Base-by-base conservation (phyloP, 257 asterid genomes). In the Avicennia marina region DNA sequence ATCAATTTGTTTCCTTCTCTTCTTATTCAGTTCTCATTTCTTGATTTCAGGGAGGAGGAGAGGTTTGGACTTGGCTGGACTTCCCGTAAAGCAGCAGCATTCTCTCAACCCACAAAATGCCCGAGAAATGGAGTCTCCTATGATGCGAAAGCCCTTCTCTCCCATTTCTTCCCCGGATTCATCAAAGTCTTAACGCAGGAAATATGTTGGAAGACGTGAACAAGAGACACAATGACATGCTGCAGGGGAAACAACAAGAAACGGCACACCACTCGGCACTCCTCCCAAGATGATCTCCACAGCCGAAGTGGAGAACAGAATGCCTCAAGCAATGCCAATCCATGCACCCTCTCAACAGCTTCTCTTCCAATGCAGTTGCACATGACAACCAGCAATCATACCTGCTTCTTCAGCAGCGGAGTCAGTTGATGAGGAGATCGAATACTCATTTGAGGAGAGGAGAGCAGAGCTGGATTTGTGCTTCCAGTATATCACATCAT, bases 371-470 rank as follows among this genome's bases (percentile, higher is more conserved):
- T 93, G 97, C 94, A 78, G 70, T n/a, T n/a, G n/a, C n/a, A n/a
- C n/a, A n/a, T n/a, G n/a, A n/a, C n/a, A n/a, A n/a, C 73, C 84
- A 39, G 87, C 77, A 54, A n/a, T 72, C 15, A 84, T 95, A 1
- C 94, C 95, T 0, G 81, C 79, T 41, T 52, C 67, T 12, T 5
- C 13, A 8, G 12, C 41, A 4, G 12, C 41, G 2, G 41, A 7
- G n/a, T n/a, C 33, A 29, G 5, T 65, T 47, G 2, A 74, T 45
- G 85, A 76, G 62, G 89, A 76, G 73, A 78, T 80, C 3, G 96
- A 90, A 39, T 90, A 86, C 71, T 87, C 95, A 0, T 90, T 86
- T 1, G 98, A 90, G 75, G 98, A 90, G 74, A 77, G 79, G 39
- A 72, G 96, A n/a, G n/a, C n/a, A n/a, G n/a, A 67, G 88, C 89